Evolutionary conservation across 495 filamentous ascomycete species (phyloP).

Genomic region (Evernia prunastri): DNA sequence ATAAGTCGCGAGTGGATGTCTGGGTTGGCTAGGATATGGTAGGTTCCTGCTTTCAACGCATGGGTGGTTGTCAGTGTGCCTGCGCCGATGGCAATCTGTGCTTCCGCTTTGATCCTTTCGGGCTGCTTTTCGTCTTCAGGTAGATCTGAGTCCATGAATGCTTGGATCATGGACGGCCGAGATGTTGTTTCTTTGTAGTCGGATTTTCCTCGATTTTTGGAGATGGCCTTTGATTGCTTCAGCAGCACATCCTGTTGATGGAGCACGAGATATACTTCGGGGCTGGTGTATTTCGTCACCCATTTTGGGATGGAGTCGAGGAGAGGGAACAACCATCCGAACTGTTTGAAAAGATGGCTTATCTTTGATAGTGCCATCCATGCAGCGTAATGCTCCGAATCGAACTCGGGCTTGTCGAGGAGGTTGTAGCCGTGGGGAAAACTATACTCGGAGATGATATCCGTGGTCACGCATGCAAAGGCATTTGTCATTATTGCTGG

Average conservation of each 20-base stretch:
- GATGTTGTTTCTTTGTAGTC: slow-evolving; percentile 16
- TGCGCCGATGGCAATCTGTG: slow-evolving; percentile 40
- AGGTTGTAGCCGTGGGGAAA: slow-evolving; percentile 37
- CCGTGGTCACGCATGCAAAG: slow-evolving; percentile 31
- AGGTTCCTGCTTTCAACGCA: slow-evolving; percentile 32
- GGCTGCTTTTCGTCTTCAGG: slow-evolving; percentile 14
- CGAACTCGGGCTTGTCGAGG: slow-evolving; percentile 26
- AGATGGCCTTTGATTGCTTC: slow-evolving; percentile 4
- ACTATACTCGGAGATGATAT: slow-evolving; percentile 41
- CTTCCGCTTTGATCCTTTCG: slow-evolving; percentile 37
- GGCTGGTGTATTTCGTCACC: slow-evolving; percentile 16
- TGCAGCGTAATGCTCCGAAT: slow-evolving; percentile 17
- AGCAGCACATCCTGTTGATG: slow-evolving; percentile 1
- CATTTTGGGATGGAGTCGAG: slow-evolving; percentile 18
- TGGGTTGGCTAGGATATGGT: slow-evolving; percentile 24
- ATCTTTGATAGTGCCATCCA: slow-evolving; percentile 14
- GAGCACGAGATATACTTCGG: slow-evolving; percentile 9
- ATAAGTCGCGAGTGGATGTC: slow-evolving; percentile 25
- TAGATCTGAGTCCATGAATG: slow-evolving; percentile 23
- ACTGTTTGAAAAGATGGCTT: slow-evolving; percentile 17
- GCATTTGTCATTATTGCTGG: slow-evolving; percentile 30
- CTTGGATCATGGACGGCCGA: slow-evolving; percentile 19
- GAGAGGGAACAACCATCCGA: slow-evolving; percentile 20
- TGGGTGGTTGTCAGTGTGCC: slow-evolving; percentile 45
- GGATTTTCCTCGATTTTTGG: slow-evolving; percentile 3